Evolutionary conservation across 1,284 basidiomycete species (phyloP).

Genomic region (Tilletia caries): DNA sequence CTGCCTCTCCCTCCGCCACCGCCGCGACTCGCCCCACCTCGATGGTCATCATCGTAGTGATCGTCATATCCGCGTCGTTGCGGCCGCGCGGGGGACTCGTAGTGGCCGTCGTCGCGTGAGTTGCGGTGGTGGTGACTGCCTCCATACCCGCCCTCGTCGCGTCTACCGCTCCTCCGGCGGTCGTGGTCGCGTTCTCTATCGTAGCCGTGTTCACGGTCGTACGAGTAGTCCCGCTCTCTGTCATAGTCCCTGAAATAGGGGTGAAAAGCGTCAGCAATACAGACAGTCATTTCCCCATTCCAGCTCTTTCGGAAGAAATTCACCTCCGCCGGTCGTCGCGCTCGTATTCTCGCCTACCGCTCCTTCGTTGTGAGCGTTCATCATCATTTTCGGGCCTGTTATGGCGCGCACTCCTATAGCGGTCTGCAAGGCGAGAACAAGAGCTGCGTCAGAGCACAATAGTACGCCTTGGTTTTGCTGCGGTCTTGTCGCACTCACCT

Average conservation of each 20-base stretch:
- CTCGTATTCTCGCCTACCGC: constrained; percentile 58
- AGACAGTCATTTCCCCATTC: no score
- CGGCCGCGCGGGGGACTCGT: constrained; percentile 22
- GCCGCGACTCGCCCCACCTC: constrained; percentile 53
- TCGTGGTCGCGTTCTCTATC: constrained; percentile 47
- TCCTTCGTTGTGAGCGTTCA: constrained; percentile 36
- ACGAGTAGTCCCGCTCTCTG: constrained; percentile 32
- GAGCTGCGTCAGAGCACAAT: no score
- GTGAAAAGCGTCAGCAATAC: no score
- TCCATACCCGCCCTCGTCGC: constrained; percentile 34
- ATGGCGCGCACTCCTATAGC: neutral
- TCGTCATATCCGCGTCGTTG: neutral
- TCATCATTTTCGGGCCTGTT: constrained; percentile 56
- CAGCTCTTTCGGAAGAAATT: neutral
- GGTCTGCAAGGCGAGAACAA: neutral
- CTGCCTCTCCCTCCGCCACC: neutral
- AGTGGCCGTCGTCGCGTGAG: constrained; percentile 24
- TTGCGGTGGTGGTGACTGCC: constrained; percentile 16
- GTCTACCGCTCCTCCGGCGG: constrained; percentile 26
- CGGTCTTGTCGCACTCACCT: neutral
- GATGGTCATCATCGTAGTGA: constrained; percentile 23
- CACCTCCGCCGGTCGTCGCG: constrained; percentile 24
- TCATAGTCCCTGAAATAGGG: constrained; percentile 51
- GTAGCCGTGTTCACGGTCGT: constrained; percentile 34
- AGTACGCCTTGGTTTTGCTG: no score